phyloP scores from a whole-genome alignment of 768 basidiomycete species.

The Boletus eberwhitei region DNA sequence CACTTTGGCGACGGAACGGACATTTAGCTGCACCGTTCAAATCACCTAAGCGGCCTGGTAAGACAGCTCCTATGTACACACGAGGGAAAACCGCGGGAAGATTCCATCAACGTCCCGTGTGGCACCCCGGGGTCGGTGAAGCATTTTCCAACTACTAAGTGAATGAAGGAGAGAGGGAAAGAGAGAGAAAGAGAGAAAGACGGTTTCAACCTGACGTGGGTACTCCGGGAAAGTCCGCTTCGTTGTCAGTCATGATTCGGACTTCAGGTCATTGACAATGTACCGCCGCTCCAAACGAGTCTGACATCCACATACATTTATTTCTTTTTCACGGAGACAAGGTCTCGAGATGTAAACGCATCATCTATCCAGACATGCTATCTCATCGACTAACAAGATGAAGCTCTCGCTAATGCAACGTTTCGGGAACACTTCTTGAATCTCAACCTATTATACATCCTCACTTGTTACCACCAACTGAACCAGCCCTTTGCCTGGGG shows the following conservation, averaged over 20 bases:
- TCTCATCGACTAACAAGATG: neutral
- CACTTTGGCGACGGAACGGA: constrained; percentile 4
- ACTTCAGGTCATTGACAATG: neutral
- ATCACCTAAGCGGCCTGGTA: neutral
- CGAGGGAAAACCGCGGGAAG: neutral
- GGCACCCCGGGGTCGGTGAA: neutral
- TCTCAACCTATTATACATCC: neutral
- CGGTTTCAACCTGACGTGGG: too few relatives aligned
- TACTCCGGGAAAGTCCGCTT: neutral
- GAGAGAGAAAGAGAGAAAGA: too few relatives aligned
- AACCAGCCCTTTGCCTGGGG: neutral
- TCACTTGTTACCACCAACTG: neutral
- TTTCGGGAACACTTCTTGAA: neutral
- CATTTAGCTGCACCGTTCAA: neutral
- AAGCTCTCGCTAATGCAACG: neutral
- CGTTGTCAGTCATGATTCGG: neutral
- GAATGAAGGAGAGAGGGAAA: neutral
- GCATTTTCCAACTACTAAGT: neutral
- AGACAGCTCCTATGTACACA: constrained; percentile 8
- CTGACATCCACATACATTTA: neutral
- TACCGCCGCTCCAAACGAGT: neutral
- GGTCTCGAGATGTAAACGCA: neutral
- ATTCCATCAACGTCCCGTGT: neutral
- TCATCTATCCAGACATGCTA: neutral
- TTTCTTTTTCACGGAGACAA: neutral